These are phyloP conservation scores for Verbascum thapsus DNA, from an alignment of 257 asterid species.

Conservation along the genomic window DNA sequence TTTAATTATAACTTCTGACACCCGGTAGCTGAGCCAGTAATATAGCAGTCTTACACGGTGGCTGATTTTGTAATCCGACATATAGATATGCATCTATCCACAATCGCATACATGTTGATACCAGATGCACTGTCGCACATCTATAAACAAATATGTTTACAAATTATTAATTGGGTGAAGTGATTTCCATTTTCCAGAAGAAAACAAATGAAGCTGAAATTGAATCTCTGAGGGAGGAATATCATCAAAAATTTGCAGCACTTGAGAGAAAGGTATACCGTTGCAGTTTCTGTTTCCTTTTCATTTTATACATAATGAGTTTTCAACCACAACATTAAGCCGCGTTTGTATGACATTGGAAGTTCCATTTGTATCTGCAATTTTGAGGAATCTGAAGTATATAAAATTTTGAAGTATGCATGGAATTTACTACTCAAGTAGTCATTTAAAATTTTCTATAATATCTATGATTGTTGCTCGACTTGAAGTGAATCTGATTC, in stretches of 20 bases:
- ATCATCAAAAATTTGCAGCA: constrained; percentile 82
- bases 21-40: constrained; percentile 2
- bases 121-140: constrained; percentile 13
- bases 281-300: constrained; percentile 37
- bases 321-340: neutral
- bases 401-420: constrained; percentile 12
- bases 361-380: constrained; percentile 8
- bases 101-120: constrained; percentile 14
- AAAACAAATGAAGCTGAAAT: constrained; percentile 83
- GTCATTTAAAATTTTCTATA: neutral
- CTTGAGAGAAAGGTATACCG: constrained; percentile 90
- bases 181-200: constrained; percentile 64
- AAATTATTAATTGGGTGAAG: constrained; percentile 26
- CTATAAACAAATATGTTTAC: constrained; percentile 10
- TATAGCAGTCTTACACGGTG: constrained; percentile 6
- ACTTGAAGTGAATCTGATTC: constrained; percentile 10
- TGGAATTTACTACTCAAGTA: constrained; percentile 8
- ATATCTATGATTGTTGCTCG: constrained; percentile 9
- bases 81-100: constrained; percentile 10
- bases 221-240: constrained; percentile 94
- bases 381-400: constrained; percentile 13
- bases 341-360: constrained; percentile 16
- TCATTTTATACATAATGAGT: constrained; percentile 11
- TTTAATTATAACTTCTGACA: neutral
- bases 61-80: constrained; percentile 11